Conservation (phyloP, 2,329 filamentous ascomycete genomes). For the Trichoderma simmonsii region DNA sequence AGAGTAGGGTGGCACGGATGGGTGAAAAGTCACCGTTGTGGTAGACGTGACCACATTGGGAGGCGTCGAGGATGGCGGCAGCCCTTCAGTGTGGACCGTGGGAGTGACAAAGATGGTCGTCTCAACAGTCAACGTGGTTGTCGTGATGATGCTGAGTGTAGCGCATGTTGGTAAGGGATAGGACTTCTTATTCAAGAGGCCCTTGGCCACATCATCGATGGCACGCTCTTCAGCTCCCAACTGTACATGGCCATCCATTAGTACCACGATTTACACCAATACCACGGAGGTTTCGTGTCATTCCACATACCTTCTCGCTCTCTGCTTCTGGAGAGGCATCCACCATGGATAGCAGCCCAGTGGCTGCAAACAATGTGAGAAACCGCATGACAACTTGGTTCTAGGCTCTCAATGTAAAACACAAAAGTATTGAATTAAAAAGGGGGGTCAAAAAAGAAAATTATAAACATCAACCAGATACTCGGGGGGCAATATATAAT, state of each 20-base stretch:
- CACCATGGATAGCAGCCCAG: conserved; percentile 27
- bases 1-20: neutral
- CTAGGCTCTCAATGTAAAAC: neutral
- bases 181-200: neutral
- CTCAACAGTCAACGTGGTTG: conserved; percentile 32
- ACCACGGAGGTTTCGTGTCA: no score
- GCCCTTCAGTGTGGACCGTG: conserved; percentile 1
- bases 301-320: conserved; percentile 17
- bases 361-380: conserved; percentile 25
- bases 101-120: conserved; percentile 33
- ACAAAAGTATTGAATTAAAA: neutral
- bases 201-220: neutral
- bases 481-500: neutral
- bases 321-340: conserved; percentile 27
- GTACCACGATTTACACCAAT: neutral
- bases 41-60: neutral
- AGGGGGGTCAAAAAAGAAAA: conserved; percentile 1
- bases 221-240: neutral
- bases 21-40: neutral
- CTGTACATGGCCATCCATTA: neutral
- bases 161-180: neutral
- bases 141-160: neutral
- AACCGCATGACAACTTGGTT: conserved; percentile 26
- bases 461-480: conserved; percentile 1
- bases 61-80: neutral